These are phyloP conservation scores for Sicyos baderoa DNA, from an alignment of 306 rosid genomes.

Conservation along the genomic window DNA sequence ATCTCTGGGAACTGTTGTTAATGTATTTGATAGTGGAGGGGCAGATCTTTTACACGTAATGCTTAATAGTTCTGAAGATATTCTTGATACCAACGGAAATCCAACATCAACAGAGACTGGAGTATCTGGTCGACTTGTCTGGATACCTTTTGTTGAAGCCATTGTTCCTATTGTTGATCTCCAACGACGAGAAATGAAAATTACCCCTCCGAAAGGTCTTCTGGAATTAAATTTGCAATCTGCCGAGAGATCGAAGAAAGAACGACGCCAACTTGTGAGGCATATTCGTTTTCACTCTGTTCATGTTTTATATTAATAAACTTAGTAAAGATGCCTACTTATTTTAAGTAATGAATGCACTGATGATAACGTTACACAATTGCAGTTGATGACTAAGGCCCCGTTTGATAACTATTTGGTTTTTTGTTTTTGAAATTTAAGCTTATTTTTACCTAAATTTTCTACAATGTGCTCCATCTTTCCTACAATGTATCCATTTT, in stretches of 20 bases:
- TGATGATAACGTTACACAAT: not conserved
- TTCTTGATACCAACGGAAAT: slow-evolving; percentile 50
- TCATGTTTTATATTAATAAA: slow-evolving; percentile 25
- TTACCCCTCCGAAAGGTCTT: slow-evolving; percentile 93
- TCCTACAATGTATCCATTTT: no score
- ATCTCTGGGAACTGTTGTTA: slow-evolving; percentile 58
- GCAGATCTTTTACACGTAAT: slow-evolving; percentile 68
- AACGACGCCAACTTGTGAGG: slow-evolving; percentile 94
- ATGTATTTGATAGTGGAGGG: slow-evolving; percentile 69
- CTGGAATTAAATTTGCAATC: slow-evolving; percentile 66
- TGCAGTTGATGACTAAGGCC: no score
- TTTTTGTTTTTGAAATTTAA: no score
- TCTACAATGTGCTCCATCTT: no score
- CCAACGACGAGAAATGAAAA: slow-evolving; percentile 56
- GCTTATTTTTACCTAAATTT: no score
- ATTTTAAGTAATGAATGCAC: not conserved
- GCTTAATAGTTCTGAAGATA: slow-evolving; percentile 55
- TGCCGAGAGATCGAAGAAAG: slow-evolving; percentile 86
- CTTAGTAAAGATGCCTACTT: not conserved
- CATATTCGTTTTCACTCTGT: slow-evolving; percentile 40
- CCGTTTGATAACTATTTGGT: no score
- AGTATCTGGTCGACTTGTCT: slow-evolving; percentile 51
- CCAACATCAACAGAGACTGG: slow-evolving; percentile 40
- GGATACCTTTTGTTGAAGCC: slow-evolving; percentile 91
- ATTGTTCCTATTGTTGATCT: slow-evolving; percentile 87